Conservation (phyloP, 176 grass and related monocot genomes). For the Bolboschoenus planiculmis region DNA sequence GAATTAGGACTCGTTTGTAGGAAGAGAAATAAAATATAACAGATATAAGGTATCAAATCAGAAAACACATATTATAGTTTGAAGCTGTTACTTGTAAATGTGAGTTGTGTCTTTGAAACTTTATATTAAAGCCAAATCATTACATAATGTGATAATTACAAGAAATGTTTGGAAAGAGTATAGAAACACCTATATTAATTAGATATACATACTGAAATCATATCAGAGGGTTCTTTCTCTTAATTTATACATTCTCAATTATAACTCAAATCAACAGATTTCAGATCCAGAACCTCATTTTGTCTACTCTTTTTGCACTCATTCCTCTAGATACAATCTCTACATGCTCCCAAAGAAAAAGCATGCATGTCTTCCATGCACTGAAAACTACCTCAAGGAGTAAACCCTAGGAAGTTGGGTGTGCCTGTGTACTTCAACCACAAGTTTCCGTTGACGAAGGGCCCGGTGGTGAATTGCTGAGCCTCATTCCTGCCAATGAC, state of each 20-base stretch:
- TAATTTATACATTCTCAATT: conserved; percentile 3
- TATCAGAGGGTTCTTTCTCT: conserved; percentile 8
- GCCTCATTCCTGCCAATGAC: conserved; percentile 65
- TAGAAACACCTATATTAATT: background rate
- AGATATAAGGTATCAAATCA: background rate
- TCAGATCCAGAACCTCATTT: conserved; percentile 1
- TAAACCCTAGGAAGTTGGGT: conserved; percentile 56
- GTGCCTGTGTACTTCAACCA: conserved; percentile 49
- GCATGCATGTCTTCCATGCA: background rate
- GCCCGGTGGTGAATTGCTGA: conserved; percentile 39
- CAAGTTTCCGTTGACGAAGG: conserved; percentile 40
- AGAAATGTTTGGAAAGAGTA: conserved; percentile 12
- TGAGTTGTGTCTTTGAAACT: background rate
- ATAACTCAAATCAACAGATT: conserved; percentile 8
- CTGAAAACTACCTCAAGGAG: conserved; percentile 20
- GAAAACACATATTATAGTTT: background rate
- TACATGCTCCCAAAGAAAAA: conserved; percentile 24
- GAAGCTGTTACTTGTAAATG: background rate
- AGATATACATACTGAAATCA: background rate
- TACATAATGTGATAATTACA: conserved; percentile 5
- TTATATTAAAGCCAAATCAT: background rate
- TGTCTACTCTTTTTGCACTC: background rate
- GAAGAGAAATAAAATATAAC: background rate
- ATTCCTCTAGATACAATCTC: background rate
- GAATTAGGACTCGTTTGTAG: background rate